Evolutionary conservation across 1,139 yeast species (phyloP), one percentile per base, ranked within the genome.

Genomic region (Pichia terricola): DNA sequence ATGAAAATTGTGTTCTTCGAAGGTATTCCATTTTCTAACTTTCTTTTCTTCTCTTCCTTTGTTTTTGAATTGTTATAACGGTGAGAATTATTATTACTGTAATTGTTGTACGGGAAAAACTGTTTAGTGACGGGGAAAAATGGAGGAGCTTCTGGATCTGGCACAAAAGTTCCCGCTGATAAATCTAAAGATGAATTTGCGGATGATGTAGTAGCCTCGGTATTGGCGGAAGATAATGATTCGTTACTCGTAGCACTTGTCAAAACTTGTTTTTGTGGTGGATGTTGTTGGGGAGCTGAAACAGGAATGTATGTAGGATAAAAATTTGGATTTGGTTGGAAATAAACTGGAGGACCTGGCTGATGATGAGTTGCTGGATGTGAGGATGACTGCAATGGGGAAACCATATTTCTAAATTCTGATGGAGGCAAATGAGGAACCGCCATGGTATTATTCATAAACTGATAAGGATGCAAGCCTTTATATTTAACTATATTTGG

Each of bases 1-100:
- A 79, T 65, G 60, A 77, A 77, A 30, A 78, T 64, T 6, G 84
- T 78, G 49, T 71, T 73, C 37, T 58, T 62, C 1, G 84, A 77
- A 42, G 75, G 73, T 22, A 63, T 64, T 31, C 84, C 84, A 52
- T 75, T 76, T n/a, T 63, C 66, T 42, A 69, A 59, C 45, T 52
- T 57, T 41, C 54, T 47, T 40, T 51, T 50, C 50, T 53, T 57
- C 44, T 56, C 59, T 39, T 54, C 59, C 39, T 50, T 53, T 28
- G 57, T 49, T 39, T 45, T 46, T 16, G n/a, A 26, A n/a, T 36
- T 33, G 22, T 16, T 16, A 16, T 16, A 16, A 16, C 22, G 22
- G 22, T 16, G 22, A n/a, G 28, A 41, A 26, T 27, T 10, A 28
- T 35, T 37, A 35, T 39, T 16, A 30, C 10, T 10, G 10, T 30